phyloP scores from a whole-genome alignment of 1,284 basidiomycete genomes.

The Tilletia setariae region DNA sequence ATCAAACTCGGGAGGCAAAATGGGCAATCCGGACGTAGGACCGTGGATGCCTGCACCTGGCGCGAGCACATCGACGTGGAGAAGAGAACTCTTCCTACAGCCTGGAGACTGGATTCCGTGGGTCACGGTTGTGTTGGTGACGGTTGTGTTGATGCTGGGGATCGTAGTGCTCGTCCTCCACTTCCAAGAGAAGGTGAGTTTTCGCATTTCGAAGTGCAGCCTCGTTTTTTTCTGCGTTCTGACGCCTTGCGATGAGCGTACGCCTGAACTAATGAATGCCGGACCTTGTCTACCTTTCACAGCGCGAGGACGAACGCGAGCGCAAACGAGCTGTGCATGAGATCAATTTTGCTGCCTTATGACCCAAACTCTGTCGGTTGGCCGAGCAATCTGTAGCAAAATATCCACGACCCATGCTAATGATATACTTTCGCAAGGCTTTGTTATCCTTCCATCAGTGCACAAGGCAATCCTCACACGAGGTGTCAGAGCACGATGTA shows the following conservation, averaged over 20 bases:
- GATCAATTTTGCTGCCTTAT: slow-evolving; percentile 94
- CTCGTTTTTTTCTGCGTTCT: not conserved
- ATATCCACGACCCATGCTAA: too few species aligned
- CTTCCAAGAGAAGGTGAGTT: slow-evolving; percentile 71
- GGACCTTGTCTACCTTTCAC: slow-evolving; percentile 16
- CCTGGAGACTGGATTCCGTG: slow-evolving; percentile 97
- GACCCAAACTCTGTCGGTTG: too few species aligned
- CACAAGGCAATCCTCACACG: too few species aligned
- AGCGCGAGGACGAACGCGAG: slow-evolving; percentile 90
- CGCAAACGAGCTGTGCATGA: slow-evolving; percentile 79
- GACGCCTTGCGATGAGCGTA: not conserved
- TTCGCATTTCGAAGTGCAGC: too few species aligned
- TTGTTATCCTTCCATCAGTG: too few species aligned
- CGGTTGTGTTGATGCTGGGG: slow-evolving; percentile 70
- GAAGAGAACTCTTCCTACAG: slow-evolving; percentile 80
- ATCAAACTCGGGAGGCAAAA: not conserved
- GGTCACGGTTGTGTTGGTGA: slow-evolving; percentile 82
- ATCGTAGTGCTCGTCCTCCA: slow-evolving; percentile 82
- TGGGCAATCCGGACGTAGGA: slow-evolving; percentile 8
- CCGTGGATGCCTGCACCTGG: not conserved
- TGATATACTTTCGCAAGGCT: too few species aligned
- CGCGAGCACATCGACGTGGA: slow-evolving; percentile 64
- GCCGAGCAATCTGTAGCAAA: too few species aligned
- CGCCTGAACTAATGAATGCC: slow-evolving; percentile 57
- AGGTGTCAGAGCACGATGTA: too few species aligned